Evolutionary conservation across 495 filamentous ascomycete genomes (phyloP), one percentile per base, ranked within the genome.

Genomic region (Geopyxis carbonaria): DNA sequence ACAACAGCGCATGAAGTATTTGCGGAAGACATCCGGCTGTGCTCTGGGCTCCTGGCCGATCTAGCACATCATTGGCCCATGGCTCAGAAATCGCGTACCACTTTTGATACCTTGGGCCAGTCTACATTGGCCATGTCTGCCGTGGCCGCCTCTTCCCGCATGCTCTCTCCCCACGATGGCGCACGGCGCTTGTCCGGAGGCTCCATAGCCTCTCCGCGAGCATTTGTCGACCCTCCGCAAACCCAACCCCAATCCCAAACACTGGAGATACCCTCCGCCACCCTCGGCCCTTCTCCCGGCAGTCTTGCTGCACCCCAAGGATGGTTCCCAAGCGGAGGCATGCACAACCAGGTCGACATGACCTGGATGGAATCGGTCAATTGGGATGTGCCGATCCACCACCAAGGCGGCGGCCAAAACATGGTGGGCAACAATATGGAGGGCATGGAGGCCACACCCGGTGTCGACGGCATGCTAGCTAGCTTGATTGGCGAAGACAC

Each of bases 101-200:
- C 29, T 13, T 53, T 53, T 28, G 50, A 53, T 25, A n/a, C 30
- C 1, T 21, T 42, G 16, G 49, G 40, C 14, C 45, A 44, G 19
- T 18, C 21, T 15, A 34, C 37, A 7, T 9, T 52, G 24, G 27
- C 23, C 11, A 27, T 22, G 14, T 39, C 36, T 18, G 22, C 41
- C 4, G 36, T 38, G 10, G 22, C 29, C 10, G 38, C 33, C 14
- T 44, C 50, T 10, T 53, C 37, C 2, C 40, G 50, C 15, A 48
- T 53, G 48, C 21, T 53, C 23, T 53, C 50, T 3, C 50, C 50
- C 2, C 41, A 45, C 20, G 49, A 53, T 20, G 45, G 40, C 2
- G 19, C 50, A 18, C 44, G 50, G 2, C 44, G 50, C 8, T 22
- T 44, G 23, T 45, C 48, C 5, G 40, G 38, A 3, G 36, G 41